These are phyloP conservation scores for Jaminaea rosea DNA, from an alignment of 1,284 basidiomycete species.

Conservation along the genomic window DNA sequence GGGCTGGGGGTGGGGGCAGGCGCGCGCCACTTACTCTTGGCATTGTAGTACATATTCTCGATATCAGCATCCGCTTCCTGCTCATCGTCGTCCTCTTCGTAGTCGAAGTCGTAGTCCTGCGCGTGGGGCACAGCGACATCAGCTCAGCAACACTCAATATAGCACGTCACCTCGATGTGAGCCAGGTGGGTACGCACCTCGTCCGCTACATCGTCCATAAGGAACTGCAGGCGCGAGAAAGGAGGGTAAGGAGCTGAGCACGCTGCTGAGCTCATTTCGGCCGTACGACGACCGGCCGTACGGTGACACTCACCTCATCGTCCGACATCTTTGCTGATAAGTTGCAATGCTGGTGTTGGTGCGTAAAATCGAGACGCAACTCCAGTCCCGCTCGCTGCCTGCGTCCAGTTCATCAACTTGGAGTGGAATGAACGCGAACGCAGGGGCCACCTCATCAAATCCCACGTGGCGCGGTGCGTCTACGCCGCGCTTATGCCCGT, in stretches of 20 bases:
- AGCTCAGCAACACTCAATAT: too few species aligned
- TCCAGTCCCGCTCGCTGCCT: too few species aligned
- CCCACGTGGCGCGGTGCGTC: too few species aligned
- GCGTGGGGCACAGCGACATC: neutral
- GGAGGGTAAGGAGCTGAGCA: neutral
- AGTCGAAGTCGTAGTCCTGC: conserved; percentile 94
- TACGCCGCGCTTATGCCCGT: too few species aligned
- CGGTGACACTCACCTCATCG: conserved; percentile 11
- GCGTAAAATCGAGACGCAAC: too few species aligned
- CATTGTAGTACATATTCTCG: conserved; percentile 97
- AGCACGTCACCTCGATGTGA: too few species aligned
- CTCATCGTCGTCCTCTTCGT: conserved; percentile 63
- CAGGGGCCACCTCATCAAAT: too few species aligned
- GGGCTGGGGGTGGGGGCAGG: too few species aligned
- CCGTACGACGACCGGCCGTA: neutral
- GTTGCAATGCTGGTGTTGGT: too few species aligned
- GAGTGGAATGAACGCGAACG: too few species aligned
- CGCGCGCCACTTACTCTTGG: conserved; percentile 82
- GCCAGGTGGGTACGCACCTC: conserved; percentile 14
- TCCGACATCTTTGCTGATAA: conserved; percentile 11
- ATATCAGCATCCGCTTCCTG: conserved; percentile 62
- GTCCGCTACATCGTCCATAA: conserved; percentile 46
- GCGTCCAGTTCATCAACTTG: too few species aligned
- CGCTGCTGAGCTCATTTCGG: neutral
- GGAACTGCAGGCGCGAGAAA: conserved; percentile 14